Conservation (phyloP, 805 yeast genomes). For the Yarrowia phangngaensis region DNA sequence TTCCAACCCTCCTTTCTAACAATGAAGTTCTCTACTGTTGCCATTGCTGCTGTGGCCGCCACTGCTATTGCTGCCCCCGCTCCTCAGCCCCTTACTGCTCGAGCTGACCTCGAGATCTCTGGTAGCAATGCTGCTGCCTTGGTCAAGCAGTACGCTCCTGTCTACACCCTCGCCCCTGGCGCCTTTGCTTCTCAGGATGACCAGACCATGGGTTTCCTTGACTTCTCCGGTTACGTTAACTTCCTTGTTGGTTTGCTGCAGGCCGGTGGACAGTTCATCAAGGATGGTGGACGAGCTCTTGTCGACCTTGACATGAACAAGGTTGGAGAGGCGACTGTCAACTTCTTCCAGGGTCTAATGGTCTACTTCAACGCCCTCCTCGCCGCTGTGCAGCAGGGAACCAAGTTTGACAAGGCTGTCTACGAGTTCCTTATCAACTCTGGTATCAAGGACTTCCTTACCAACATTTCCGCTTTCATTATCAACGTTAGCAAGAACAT, state of each 20-base stretch:
- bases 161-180: conserved; percentile 23
- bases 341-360: conserved; percentile 25
- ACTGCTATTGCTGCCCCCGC: conserved; percentile 18
- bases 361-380: conserved; percentile 26
- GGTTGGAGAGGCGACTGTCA: conserved; percentile 18
- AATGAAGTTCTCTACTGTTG: conserved; percentile 18
- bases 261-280: conserved; percentile 24
- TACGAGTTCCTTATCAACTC: conserved; percentile 25
- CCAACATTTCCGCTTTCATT: conserved; percentile 18
- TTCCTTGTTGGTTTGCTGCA: conserved; percentile 22
- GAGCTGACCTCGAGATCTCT: conserved; percentile 20
- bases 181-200: conserved; percentile 9
- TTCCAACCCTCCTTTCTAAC: not conserved
- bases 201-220: conserved; percentile 24
- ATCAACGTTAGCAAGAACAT: conserved; percentile 21
- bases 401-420: conserved; percentile 26
- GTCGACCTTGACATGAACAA: conserved; percentile 19
- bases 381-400: conserved; percentile 18
- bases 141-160: conserved; percentile 25
- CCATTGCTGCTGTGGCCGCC: conserved; percentile 7
- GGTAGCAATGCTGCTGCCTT: conserved; percentile 13
- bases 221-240: conserved; percentile 25
- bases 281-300: conserved; percentile 23
- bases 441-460: conserved; percentile 20
- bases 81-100: conserved; percentile 1